phyloP scores from a whole-genome alignment of 176 grass and related monocot genomes.

The Saccharum officinarum region DNA sequence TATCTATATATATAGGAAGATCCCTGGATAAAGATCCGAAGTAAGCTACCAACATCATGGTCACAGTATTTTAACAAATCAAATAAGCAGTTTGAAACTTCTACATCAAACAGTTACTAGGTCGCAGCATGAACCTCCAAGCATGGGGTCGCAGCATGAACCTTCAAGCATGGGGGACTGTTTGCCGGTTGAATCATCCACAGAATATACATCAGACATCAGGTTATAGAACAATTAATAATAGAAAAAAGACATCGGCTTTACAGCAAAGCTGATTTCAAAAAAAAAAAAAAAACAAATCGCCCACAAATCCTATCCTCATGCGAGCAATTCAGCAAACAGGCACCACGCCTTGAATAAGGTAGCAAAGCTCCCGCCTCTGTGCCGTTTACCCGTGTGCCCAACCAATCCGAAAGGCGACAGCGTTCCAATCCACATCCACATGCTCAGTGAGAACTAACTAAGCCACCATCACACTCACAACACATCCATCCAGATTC shows the following conservation, averaged over 20 bases:
- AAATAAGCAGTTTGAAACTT: not conserved
- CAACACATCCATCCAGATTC: not conserved
- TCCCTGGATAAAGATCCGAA: not conserved
- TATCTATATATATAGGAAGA: constrained; percentile 1
- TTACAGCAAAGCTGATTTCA: not conserved
- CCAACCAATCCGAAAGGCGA: not conserved
- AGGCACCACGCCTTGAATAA: not conserved
- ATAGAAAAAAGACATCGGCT: not conserved
- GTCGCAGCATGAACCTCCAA: not conserved
- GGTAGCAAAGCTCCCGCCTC: not conserved
- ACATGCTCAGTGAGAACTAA: not conserved
- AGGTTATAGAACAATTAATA: not conserved
- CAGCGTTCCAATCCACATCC: not conserved
- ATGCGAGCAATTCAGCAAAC: not conserved
- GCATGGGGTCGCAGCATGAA: not conserved
- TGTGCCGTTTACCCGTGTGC: not conserved
- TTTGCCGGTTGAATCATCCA: not conserved
- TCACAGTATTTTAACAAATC: not conserved
- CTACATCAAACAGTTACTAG: not conserved
- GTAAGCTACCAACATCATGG: not conserved
- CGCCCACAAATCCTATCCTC: not conserved
- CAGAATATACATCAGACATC: not conserved
- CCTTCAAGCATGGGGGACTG: not conserved
- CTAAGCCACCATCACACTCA: not conserved
- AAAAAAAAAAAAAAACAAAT: not conserved